Conservation (phyloP, 495 filamentous ascomycete genomes). For the Oleoguttula mirabilis region DNA sequence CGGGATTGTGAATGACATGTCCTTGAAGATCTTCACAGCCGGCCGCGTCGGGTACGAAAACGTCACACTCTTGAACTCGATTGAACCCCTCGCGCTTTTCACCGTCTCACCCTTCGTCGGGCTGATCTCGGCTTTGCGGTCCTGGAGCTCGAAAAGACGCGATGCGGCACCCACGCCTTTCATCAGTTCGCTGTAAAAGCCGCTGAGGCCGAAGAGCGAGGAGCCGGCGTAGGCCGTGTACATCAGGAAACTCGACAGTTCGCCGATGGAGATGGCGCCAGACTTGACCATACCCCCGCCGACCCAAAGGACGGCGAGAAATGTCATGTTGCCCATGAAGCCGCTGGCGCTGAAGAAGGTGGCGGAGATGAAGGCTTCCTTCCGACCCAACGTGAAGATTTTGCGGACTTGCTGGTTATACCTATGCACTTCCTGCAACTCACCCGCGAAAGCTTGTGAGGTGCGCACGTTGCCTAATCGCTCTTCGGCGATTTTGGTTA, state of each 20-base stretch:
- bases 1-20: constrained; percentile 78
- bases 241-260: constrained; percentile 96
- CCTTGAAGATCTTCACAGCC: constrained; percentile 79
- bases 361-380: constrained; percentile 75
- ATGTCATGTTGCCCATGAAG: constrained; percentile 89
- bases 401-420: constrained; percentile 87
- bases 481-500: constrained; percentile 96
- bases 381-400: constrained; percentile 78
- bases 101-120: constrained; percentile 70
- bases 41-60: constrained; percentile 24
- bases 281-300: constrained; percentile 80
- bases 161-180: constrained; percentile 94
- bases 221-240: constrained; percentile 89
- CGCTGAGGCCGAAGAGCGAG: constrained; percentile 82
- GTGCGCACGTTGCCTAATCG: constrained; percentile 90
- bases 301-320: constrained; percentile 80
- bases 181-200: constrained; percentile 97
- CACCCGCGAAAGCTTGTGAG: constrained; percentile 87
- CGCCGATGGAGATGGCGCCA: constrained; percentile 77
- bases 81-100: constrained; percentile 69
- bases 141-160: constrained; percentile 89
- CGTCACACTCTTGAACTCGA: constrained; percentile 22
- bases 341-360: constrained; percentile 83
- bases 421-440: constrained; percentile 73
- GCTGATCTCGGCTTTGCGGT: constrained; percentile 75